A percentile compares a stretch with the other conserved stretches of the same genome.
Conservation (phyloP, 306 rosid genomes). For the Citrullus mucosospermus region DNA sequence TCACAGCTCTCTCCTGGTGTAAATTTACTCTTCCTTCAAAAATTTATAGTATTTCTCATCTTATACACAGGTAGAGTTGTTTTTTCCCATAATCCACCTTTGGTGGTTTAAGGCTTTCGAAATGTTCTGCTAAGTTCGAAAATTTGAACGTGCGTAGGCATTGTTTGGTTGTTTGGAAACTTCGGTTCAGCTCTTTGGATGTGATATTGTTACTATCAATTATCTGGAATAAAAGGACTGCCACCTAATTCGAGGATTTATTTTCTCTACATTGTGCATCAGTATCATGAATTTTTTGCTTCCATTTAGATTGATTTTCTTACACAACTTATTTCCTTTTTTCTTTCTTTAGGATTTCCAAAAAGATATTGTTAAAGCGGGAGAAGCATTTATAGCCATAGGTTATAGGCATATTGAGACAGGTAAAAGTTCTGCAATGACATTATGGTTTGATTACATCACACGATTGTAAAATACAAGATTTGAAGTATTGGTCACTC, state of each 20-base stretch:
- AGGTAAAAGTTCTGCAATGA: slow-evolving; percentile 40
- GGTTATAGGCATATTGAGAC: slow-evolving; percentile 87
- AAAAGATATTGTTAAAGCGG: slow-evolving; percentile 79
- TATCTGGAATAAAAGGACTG: neutral
- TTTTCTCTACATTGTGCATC: neutral
- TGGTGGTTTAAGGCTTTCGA: no score
- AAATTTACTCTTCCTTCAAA: no score
- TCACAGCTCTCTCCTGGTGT: no score
- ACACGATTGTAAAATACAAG: neutral
- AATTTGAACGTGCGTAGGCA: neutral
- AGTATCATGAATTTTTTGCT: neutral
- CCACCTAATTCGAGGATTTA: neutral
- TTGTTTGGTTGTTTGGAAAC: neutral
- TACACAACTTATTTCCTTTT: neutral
- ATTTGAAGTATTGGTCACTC: neutral
- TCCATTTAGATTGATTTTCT: neutral
- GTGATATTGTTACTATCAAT: neutral
- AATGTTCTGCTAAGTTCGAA: neutral
- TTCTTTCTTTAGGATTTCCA: slow-evolving; percentile 75
- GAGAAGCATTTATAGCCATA: slow-evolving; percentile 68
- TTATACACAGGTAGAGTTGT: no score
- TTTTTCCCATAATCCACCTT: no score
- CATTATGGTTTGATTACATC: neutral
- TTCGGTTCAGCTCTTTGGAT: neutral
- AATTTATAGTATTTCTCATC: no score